phyloP scores from a whole-genome alignment of 352 stramenopile species.

The Elongisporangium anandrum region DNA sequence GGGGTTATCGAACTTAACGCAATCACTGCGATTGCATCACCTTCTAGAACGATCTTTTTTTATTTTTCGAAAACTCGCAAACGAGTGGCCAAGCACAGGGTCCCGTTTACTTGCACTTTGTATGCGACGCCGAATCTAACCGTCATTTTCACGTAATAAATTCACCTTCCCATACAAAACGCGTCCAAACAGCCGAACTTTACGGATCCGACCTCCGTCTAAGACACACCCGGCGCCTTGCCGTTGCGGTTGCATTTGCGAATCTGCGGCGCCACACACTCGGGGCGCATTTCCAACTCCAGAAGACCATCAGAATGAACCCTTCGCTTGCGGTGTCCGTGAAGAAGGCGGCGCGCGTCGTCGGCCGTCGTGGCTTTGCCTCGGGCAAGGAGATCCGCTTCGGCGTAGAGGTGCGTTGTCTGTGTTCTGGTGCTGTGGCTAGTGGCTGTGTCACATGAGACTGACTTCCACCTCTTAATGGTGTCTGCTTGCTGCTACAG shows the following conservation, averaged over 20 bases:
- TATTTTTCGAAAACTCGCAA: neutral
- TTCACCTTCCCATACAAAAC: neutral
- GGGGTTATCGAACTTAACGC: neutral
- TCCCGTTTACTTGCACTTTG: neutral
- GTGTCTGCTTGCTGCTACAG: too few relatives aligned
- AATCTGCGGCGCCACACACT: constrained; percentile 5
- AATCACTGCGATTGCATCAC: neutral
- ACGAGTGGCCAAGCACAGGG: neutral
- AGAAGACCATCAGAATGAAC: constrained; percentile 48
- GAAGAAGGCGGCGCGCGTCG: constrained; percentile 56
- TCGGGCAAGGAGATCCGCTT: constrained; percentile 99
- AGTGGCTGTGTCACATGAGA: neutral
- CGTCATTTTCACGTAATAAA: neutral
- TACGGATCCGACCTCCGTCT: neutral
- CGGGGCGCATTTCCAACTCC: neutral
- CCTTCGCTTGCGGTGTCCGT: constrained; percentile 49
- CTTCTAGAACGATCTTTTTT: neutral
- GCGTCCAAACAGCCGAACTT: neutral
- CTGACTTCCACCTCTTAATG: neutral
- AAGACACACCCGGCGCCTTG: neutral
- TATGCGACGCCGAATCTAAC: neutral
- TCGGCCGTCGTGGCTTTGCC: constrained; percentile 66
- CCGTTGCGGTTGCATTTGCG: constrained; percentile 4
- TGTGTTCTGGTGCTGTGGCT: neutral
- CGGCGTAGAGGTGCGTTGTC: constrained; percentile 85